Evolutionary conservation across 2,329 filamentous ascomycete genomes (phyloP).

Genomic region (Trichoderma sp.): DNA sequence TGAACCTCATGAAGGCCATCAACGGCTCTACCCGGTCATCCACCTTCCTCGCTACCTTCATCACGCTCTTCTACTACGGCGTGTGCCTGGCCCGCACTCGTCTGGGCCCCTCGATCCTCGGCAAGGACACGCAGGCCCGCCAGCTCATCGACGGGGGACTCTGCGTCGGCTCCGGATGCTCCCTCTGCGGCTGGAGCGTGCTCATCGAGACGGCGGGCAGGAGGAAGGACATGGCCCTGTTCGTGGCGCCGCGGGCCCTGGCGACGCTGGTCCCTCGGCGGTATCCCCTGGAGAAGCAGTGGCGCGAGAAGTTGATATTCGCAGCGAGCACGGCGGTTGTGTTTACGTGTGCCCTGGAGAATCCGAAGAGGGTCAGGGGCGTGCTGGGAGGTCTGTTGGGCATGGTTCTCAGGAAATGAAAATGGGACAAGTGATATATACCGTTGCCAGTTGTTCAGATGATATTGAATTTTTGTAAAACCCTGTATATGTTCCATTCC

Average conservation of each 20-base stretch:
- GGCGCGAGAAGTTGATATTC: constrained; percentile 68
- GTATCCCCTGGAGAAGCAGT: constrained; percentile 65
- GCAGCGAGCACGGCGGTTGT: constrained; percentile 69
- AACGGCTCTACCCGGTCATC: constrained; percentile 69
- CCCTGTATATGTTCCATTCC: background rate
- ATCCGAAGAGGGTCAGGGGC: constrained; percentile 64
- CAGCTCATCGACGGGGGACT: constrained; percentile 63
- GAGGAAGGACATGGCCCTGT: constrained; percentile 75
- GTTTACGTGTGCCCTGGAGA: constrained; percentile 67
- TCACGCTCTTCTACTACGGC: constrained; percentile 80
- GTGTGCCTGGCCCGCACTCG: constrained; percentile 77
- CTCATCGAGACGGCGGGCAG: constrained; percentile 68
- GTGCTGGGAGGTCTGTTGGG: constrained; percentile 65
- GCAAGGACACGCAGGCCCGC: constrained; percentile 50
- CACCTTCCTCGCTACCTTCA: constrained; percentile 75
- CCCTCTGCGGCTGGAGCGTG: constrained; percentile 80
- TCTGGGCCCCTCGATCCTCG: constrained; percentile 69
- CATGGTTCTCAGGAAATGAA: constrained; percentile 49
- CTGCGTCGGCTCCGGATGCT: constrained; percentile 72
- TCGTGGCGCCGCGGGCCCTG: constrained; percentile 77
- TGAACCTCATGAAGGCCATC: constrained; percentile 55
- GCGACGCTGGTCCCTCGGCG: constrained; percentile 73
- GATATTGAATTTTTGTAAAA: constrained; percentile 8
- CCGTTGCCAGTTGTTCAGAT: background rate
- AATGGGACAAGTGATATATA: background rate